These are phyloP conservation scores for Jacaranda mimosifolia DNA, from an alignment of 257 asterid genomes.

Conservation along the genomic window DNA sequence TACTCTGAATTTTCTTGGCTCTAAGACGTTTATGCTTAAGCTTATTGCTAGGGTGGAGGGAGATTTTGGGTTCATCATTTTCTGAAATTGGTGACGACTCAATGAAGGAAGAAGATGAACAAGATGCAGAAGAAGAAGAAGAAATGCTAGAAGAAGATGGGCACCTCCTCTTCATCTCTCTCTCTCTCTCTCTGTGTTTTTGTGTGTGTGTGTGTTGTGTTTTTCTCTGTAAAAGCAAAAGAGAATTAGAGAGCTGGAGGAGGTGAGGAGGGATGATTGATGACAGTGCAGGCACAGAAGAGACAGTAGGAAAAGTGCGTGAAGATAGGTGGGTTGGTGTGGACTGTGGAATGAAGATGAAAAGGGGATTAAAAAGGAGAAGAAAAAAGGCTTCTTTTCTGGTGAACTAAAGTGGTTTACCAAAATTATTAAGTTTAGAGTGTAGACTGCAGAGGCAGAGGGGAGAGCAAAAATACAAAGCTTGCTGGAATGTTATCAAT, in stretches of 20 bases:
- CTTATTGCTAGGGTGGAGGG: constrained; percentile 31
- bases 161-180: constrained; percentile 56
- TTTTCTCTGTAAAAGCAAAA: constrained; percentile 26
- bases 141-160: constrained; percentile 43
- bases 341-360: constrained; percentile 42
- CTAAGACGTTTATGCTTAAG: constrained; percentile 42
- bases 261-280: constrained; percentile 27
- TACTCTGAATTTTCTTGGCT: constrained; percentile 36
- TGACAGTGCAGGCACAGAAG: constrained; percentile 4
- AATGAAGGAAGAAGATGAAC: constrained; percentile 76
- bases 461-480: constrained; percentile 29
- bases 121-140: constrained; percentile 60
- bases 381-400: constrained; percentile 45
- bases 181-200: neutral
- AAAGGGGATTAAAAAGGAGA: constrained; percentile 4
- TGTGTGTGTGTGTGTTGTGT: neutral
- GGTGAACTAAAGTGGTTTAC: constrained; percentile 76
- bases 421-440: constrained; percentile 43
- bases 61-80: neutral
- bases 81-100: constrained; percentile 41
- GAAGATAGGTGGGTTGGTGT: constrained; percentile 53
- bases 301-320: constrained; percentile 31
- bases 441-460: constrained; percentile 24
- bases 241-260: constrained; percentile 3
- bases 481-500: constrained; percentile 15